Conservation (phyloP, 169 alveolate genomes). For the Cryptosporidium viatorum region DNA sequence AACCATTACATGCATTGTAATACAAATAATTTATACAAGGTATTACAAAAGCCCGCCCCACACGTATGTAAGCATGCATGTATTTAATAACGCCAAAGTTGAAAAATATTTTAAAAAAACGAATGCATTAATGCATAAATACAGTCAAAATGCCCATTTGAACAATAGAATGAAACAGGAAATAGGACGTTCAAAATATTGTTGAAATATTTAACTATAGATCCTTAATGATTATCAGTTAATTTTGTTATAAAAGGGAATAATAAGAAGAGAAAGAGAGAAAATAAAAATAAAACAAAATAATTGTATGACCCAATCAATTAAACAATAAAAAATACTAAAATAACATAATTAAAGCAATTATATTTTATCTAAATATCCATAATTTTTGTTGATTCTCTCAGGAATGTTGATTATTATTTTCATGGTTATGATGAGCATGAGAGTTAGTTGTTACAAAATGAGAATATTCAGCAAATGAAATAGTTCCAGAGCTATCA, state of each 20-base stretch:
- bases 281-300: too few species aligned
- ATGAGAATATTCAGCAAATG: slow-evolving; percentile 14
- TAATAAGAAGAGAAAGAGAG: too few species aligned
- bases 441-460: slow-evolving; percentile 50
- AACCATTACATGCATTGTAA: too few species aligned
- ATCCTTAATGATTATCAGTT: too few species aligned
- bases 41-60: background rate
- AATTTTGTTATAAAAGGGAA: background rate
- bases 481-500: slow-evolving; percentile 61
- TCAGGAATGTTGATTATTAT: background rate
- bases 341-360: background rate
- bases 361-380: too few species aligned
- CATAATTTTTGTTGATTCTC: background rate
- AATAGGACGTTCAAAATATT: too few species aligned
- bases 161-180: too few species aligned
- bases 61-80: background rate
- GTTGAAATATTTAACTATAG: too few species aligned
- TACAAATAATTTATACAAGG: background rate
- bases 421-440: slow-evolving; percentile 14
- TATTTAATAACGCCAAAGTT: background rate
- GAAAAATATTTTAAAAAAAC: too few species aligned
- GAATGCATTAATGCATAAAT: too few species aligned
- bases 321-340: background rate
- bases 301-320: too few species aligned
- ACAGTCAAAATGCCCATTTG: too few species aligned